Evolutionary conservation across 331 rosid genomes (phyloP).

Genomic region (Spiraea crenata): DNA sequence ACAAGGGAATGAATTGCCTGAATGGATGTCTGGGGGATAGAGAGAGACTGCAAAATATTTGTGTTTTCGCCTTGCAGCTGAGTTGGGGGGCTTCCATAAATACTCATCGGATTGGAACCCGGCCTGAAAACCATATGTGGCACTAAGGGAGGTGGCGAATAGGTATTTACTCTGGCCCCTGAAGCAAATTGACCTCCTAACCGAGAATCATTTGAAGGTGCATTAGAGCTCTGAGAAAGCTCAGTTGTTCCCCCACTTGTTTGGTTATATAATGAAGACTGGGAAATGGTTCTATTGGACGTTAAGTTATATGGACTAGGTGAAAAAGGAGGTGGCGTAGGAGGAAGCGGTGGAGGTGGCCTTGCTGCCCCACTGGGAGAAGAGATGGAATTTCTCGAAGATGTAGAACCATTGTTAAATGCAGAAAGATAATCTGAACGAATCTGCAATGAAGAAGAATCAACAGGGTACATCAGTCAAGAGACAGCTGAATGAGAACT

Average conservation of each 20-base stretch:
- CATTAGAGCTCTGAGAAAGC: conserved; percentile 48
- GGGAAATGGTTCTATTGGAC: conserved; percentile 52
- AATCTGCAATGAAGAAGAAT: conserved; percentile 47
- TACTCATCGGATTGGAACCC: conserved; percentile 52
- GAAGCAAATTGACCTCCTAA: conserved; percentile 38
- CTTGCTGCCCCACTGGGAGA: conserved; percentile 75
- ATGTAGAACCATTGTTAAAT: conserved; percentile 48
- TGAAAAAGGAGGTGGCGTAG: conserved; percentile 86
- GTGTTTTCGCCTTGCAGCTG: conserved; percentile 76
- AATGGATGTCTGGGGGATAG: conserved; percentile 54
- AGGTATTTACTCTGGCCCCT: conserved; percentile 57
- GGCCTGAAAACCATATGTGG: conserved; percentile 62
- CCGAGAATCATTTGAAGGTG: conserved; percentile 33
- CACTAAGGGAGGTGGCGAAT: conserved; percentile 48
- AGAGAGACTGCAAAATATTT: conserved; percentile 54
- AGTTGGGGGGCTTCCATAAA: conserved; percentile 50
- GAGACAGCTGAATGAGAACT: background rate
- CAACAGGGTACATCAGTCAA: conserved; percentile 4
- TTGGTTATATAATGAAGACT: conserved; percentile 57
- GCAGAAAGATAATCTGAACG: conserved; percentile 66
- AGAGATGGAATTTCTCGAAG: conserved; percentile 57
- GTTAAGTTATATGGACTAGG: conserved; percentile 64
- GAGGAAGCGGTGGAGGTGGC: conserved; percentile 98
- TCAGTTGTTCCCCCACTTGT: conserved; percentile 51
- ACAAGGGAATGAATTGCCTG: conserved; percentile 65